Evolutionary conservation across 140 eudicot genomes (phyloP).

Genomic region (Oenanthe javanica): DNA sequence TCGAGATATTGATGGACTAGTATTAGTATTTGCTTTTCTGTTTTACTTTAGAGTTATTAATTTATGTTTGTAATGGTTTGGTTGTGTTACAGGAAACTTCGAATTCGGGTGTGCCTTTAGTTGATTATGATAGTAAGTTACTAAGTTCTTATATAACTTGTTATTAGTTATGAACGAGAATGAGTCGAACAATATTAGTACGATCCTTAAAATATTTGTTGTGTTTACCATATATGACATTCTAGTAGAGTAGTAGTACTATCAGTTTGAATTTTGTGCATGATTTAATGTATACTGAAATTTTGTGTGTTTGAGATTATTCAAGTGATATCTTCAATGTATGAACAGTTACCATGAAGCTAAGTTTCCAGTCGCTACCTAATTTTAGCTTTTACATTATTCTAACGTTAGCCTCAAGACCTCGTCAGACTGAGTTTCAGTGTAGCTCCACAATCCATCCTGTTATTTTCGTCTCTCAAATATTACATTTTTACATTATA

Average conservation of each 20-base stretch:
- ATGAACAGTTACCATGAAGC: neutral
- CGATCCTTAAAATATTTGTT: neutral
- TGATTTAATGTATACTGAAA: neutral
- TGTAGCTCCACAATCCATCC: neutral
- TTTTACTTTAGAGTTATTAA: neutral
- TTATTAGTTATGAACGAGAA: neutral
- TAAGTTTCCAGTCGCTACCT: too few relatives aligned
- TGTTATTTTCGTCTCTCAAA: neutral
- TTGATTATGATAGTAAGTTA: conserved; percentile 76
- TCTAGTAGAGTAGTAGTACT: neutral
- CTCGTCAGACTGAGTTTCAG: neutral
- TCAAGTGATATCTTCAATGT: neutral
- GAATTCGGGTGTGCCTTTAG: conserved; percentile 35
- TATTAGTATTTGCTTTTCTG: neutral
- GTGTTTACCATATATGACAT: neutral
- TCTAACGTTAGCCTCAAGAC: neutral
- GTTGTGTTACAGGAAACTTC: conserved; percentile 41
- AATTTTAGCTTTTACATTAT: neutral
- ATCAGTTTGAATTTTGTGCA: neutral
- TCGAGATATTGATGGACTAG: neutral
- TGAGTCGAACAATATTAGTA: neutral
- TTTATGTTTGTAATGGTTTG: neutral
- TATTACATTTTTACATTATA: neutral
- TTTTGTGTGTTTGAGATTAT: neutral
- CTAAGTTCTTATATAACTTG: neutral